These are phyloP conservation scores for Sorghum bicolor DNA, from an alignment of 176 grass and related monocot genomes.

Conservation along the genomic window DNA sequence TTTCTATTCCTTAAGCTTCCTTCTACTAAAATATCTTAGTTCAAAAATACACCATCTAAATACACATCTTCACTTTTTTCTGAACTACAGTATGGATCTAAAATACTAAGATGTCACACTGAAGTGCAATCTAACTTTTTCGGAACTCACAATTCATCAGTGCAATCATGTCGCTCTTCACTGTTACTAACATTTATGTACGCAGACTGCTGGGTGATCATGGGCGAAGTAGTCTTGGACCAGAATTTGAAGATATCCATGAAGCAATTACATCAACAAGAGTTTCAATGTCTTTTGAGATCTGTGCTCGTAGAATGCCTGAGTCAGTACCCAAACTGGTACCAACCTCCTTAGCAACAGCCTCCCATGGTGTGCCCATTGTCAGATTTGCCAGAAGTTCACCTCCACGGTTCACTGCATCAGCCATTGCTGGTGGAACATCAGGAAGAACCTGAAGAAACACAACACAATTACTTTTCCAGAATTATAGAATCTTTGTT, in stretches of 20 bases:
- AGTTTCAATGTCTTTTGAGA: conserved; percentile 66
- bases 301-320: conserved; percentile 54
- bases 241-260: conserved; percentile 84
- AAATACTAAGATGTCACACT: neutral
- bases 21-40: neutral
- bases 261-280: conserved; percentile 71
- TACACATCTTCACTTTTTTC: neutral
- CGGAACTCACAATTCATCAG: neutral
- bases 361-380: conserved; percentile 83
- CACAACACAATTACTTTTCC: neutral
- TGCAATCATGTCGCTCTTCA: conserved; percentile 10
- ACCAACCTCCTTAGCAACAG: conserved; percentile 78
- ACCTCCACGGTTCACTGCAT: conserved; percentile 83
- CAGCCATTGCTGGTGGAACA: conserved; percentile 90
- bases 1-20: neutral
- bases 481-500: neutral
- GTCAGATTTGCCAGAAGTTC: conserved; percentile 76
- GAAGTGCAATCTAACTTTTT: neutral
- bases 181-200: conserved; percentile 4
- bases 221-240: conserved; percentile 60
- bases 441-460: conserved; percentile 79
- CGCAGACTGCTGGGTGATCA: conserved; percentile 24
- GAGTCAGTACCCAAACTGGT: conserved; percentile 73
- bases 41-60: conserved; percentile 6
- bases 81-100: neutral